Percentiles rank a stretch among this genome's conserved stretches.
These are phyloP conservation scores for Yamadazyma sp. DNA, from an alignment of 805 yeast species.

Conservation along the genomic window DNA sequence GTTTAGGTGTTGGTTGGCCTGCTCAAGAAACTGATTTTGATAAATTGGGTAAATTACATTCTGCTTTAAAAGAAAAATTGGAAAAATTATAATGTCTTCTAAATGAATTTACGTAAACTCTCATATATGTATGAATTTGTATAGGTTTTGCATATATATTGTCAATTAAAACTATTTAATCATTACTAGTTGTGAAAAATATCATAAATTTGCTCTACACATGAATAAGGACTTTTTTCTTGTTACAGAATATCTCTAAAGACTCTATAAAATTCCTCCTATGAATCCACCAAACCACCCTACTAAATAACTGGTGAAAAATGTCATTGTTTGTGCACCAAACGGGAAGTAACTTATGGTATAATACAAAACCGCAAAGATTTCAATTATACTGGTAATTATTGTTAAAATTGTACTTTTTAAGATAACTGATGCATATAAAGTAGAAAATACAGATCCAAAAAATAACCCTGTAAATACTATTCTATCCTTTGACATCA, in stretches of 20 bases:
- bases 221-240: not conserved
- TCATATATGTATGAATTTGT: too few species aligned
- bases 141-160: too few species aligned
- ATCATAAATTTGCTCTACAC: too few species aligned
- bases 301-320: conserved; percentile 44
- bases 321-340: conserved; percentile 73
- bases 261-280: conserved; percentile 34
- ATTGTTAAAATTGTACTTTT: conserved; percentile 76
- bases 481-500: conserved; percentile 70
- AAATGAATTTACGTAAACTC: too few species aligned
- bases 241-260: too few species aligned
- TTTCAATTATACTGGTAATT: conserved; percentile 69
- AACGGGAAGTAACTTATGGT: conserved; percentile 92
- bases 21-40: conserved; percentile 74
- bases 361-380: conserved; percentile 86
- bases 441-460: conserved; percentile 72
- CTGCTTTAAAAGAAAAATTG: conserved; percentile 40
- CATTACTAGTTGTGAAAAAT: too few species aligned
- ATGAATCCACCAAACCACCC: conserved; percentile 47
- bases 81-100: conserved; percentile 14
- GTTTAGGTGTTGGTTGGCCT: conserved; percentile 95
- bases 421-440: conserved; percentile 67
- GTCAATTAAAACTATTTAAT: too few species aligned
- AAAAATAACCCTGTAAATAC: conserved; percentile 81
- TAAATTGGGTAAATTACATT: conserved; percentile 64